Evolutionary conservation across 495 filamentous ascomycete genomes (phyloP).

Genomic region (Amphirosellinia nigrospora): DNA sequence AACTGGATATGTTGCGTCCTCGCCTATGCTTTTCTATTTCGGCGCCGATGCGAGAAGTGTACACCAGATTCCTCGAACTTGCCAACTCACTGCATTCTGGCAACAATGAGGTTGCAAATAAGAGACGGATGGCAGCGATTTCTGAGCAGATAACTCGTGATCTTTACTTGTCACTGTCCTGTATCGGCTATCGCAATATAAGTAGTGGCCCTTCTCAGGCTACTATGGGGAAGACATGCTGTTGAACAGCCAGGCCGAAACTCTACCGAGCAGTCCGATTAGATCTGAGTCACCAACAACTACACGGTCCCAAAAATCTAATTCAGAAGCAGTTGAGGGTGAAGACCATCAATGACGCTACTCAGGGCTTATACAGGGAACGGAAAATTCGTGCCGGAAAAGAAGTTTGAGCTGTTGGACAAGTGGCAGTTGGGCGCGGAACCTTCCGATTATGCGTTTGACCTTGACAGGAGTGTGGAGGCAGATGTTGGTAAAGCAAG

Average conservation of each 20-base stretch:
- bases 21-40: conserved; percentile 17
- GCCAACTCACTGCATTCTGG: neutral
- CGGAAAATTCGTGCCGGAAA: conserved; percentile 34
- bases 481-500: conserved; percentile 31
- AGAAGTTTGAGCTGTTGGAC: conserved; percentile 35
- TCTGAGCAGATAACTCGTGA: conserved; percentile 34
- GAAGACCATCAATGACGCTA: conserved; percentile 40
- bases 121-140: conserved; percentile 6
- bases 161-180: conserved; percentile 34
- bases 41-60: conserved; percentile 26
- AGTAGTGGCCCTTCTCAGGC: conserved; percentile 14
- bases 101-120: conserved; percentile 3
- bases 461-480: conserved; percentile 33
- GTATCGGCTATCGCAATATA: conserved; percentile 30
- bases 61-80: conserved; percentile 25
- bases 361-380: conserved; percentile 38
- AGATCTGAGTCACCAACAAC: conserved; percentile 25
- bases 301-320: conserved; percentile 20
- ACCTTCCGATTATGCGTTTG: conserved; percentile 35
- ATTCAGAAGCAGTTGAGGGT: conserved; percentile 18
- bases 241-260: conserved; percentile 35
- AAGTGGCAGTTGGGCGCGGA: conserved; percentile 38
- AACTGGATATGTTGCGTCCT: conserved; percentile 23
- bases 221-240: conserved; percentile 28
- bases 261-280: conserved; percentile 24